Evolutionary conservation across 768 basidiomycete genomes (phyloP), one percentile per base, ranked within the genome.

Genomic region (Kockovaella imperatae): DNA sequence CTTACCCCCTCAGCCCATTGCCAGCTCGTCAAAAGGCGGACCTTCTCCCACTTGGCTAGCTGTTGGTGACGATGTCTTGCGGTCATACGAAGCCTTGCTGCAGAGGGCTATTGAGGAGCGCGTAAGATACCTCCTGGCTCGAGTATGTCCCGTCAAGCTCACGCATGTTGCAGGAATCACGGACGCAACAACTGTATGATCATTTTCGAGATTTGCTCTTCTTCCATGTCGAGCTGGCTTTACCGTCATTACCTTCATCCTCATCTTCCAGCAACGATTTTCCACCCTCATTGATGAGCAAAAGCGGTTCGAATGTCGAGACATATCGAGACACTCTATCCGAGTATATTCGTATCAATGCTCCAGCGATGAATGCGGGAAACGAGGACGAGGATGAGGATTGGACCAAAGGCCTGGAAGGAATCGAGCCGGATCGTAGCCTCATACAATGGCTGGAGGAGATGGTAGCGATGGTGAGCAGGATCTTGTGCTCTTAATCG

Each of bases 361-460:
- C 52, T 1, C 44, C 20, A 3, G 79, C 79, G 58, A 75, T 75
- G 1, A 77, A 78, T 17, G 75, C 76, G 2, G 80, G 79, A 44
- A 74, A 72, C 36, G 67, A 78, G 30, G 63, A 70, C 55, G 60
- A 68, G 23, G 58, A 75, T 29, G 53, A 52, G 35, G 14, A 17
- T 61, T 61, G 69, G 24, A 72, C 76, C 7, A 62, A 78, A 7
- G 83, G 81, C 0, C 74, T 85, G n/a, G 81, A 86, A 41, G 80
- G 79, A 28, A 80, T 91, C 7, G 82, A 87, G 40, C 90, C 91
- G 0, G 84, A 83, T 0, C 78, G 76, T 15, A 80, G 77, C 13
- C 77, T 95, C n/a, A 67, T 91, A 24, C 60, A 75, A 6, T 89
- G 88, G 81, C 82, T 85, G 0, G 75, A 78, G 25, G 71, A 48